Percentiles rank a stretch among this genome's conserved stretches.
These are phyloP conservation scores for Entomortierella parvispora DNA, from an alignment of 192 early-diverging fungal genomes.

Conservation along the genomic window DNA sequence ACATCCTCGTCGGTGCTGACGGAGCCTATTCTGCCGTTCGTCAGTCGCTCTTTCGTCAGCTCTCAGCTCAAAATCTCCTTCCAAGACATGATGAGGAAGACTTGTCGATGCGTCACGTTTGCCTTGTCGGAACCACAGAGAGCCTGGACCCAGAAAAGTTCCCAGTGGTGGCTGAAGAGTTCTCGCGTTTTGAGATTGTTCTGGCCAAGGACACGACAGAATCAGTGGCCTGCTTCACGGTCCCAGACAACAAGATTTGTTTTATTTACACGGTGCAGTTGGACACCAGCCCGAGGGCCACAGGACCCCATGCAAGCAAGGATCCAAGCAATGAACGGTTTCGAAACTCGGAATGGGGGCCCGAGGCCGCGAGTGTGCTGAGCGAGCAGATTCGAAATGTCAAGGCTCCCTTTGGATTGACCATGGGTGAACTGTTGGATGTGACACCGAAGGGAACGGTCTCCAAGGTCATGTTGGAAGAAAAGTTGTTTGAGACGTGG, in stretches of 20 bases:
- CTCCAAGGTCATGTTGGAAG: slow-evolving; percentile 49
- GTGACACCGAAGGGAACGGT: slow-evolving; percentile 15
- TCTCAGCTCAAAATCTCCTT: slow-evolving; percentile 4
- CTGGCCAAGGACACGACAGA: slow-evolving; percentile 29
- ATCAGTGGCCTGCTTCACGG: slow-evolving; percentile 32
- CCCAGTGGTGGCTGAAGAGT: slow-evolving; percentile 9
- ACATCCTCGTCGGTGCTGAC: slow-evolving; percentile 34
- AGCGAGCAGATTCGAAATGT: slow-evolving; percentile 29
- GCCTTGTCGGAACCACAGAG: slow-evolving; percentile 27
- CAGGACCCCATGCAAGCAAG: too few relatives aligned
- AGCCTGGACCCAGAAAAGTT: not conserved
- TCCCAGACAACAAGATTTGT: slow-evolving; percentile 39
- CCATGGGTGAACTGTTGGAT: slow-evolving; percentile 36
- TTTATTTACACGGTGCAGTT: slow-evolving; percentile 29
- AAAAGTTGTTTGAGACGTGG: slow-evolving; percentile 40
- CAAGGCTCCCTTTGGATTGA: slow-evolving; percentile 33
- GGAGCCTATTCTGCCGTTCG: slow-evolving; percentile 30
- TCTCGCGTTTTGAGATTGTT: slow-evolving; percentile 29
- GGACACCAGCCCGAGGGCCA: too few relatives aligned
- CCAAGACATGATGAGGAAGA: slow-evolving; percentile 21
- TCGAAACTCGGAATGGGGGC: slow-evolving; percentile 43
- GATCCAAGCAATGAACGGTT: slow-evolving; percentile 10
- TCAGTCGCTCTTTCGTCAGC: slow-evolving; percentile 16
- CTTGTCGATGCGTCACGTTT: slow-evolving; percentile 19
- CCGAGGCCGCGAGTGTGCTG: slow-evolving; percentile 31